Conservation (phyloP, 805 yeast species). For the Candida tallmaniae region DNA sequence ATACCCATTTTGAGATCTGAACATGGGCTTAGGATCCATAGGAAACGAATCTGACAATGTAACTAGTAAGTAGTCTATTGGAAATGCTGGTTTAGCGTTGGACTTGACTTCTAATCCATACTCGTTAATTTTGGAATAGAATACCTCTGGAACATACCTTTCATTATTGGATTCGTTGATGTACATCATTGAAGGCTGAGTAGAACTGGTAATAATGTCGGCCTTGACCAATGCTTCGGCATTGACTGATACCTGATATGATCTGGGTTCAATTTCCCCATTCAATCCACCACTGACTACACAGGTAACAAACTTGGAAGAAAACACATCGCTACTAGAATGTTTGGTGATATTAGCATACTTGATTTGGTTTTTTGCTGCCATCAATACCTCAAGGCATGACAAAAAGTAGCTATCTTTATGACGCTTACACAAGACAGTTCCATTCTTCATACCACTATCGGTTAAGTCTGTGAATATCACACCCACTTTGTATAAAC, state of each 20-base stretch:
- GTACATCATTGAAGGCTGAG: constrained; percentile 84
- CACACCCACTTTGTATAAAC: constrained; percentile 70
- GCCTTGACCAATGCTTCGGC: constrained; percentile 89
- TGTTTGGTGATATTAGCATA: constrained; percentile 62
- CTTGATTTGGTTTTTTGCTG: constrained; percentile 70
- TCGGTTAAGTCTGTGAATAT: constrained; percentile 89
- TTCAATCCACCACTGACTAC: constrained; percentile 83
- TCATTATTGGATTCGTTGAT: constrained; percentile 67
- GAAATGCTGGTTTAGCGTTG: constrained; percentile 87
- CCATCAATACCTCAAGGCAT: constrained; percentile 80
- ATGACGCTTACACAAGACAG: constrained; percentile 90
- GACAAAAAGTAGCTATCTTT: constrained; percentile 85
- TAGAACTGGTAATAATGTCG: constrained; percentile 78
- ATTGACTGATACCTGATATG: constrained; percentile 83
- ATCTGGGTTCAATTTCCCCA: constrained; percentile 85
- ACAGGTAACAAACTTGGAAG: constrained; percentile 92
- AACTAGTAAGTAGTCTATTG: constrained; percentile 84
- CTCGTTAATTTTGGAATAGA: constrained; percentile 79
- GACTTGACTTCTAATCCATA: constrained; percentile 84
- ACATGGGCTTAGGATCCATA: constrained; percentile 49
- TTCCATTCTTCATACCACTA: constrained; percentile 80
- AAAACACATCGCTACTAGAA: constrained; percentile 59
- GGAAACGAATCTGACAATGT: constrained; percentile 94
- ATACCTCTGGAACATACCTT: constrained; percentile 92
- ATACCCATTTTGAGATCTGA: constrained; percentile 42